Conservation (phyloP, 2,329 filamentous ascomycete genomes). For the Fusarium nelsonii region DNA sequence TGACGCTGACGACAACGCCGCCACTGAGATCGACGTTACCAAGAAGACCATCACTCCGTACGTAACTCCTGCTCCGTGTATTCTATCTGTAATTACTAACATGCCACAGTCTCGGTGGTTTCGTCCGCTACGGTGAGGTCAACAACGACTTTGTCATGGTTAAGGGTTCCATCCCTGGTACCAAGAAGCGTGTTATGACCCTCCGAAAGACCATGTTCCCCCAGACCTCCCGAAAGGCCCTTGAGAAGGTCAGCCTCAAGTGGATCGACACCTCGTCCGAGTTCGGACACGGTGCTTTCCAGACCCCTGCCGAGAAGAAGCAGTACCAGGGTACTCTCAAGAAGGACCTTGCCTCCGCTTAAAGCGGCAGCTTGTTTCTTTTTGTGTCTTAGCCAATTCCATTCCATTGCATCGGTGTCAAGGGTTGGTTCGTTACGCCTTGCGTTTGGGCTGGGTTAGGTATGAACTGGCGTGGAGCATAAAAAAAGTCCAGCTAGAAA, state of each 20-base stretch:
- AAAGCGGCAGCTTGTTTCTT: constrained; percentile 56
- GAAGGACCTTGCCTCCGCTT: constrained; percentile 81
- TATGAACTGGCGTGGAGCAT: constrained; percentile 54
- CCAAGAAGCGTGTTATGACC: constrained; percentile 99
- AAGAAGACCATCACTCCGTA: constrained; percentile 99
- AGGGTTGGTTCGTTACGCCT: constrained; percentile 58
- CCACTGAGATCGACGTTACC: constrained; percentile 95
- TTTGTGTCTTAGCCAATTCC: constrained; percentile 56
- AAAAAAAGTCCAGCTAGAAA: constrained; percentile 53
- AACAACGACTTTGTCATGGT: constrained; percentile 99
- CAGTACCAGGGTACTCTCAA: constrained; percentile 98
- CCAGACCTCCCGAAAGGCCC: constrained; percentile 93
- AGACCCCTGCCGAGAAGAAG: constrained; percentile 98
- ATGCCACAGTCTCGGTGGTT: constrained; percentile 85
- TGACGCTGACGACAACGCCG: constrained; percentile 88
- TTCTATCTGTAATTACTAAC: constrained; percentile 51
- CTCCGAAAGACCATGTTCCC: constrained; percentile 99
- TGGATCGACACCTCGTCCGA: constrained; percentile 99
- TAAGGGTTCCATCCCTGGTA: constrained; percentile 97
- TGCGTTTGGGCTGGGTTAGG: constrained; percentile 54
- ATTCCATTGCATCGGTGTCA: constrained; percentile 66
- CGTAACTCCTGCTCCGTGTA: constrained; percentile 59
- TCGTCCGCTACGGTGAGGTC: constrained; percentile 98
- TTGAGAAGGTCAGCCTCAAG: constrained; percentile 99
- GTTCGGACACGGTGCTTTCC: constrained; percentile 99